Base-by-base conservation (phyloP, 2,329 filamentous ascomycete genomes). In the Septoria linicola region DNA sequence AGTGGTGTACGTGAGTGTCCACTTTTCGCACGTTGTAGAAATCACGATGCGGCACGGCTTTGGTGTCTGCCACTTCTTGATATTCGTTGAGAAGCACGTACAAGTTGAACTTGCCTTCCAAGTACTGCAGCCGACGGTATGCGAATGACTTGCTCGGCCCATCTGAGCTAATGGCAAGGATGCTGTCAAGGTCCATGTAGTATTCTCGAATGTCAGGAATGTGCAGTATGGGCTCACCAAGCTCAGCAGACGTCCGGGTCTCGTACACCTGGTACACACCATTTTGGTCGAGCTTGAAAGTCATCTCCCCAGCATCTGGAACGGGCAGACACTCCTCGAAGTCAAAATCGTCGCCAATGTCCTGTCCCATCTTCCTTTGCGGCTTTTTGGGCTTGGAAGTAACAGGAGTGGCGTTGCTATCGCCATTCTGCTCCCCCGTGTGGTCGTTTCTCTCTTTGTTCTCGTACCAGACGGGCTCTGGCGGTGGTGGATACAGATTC, bases 1-100 rank as follows among this genome's bases (percentile, higher is more conserved):
- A 99, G 71, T 99, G 93, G 68, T 99, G 93, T 62, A 99, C 93
- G 78, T 99, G 93, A 7, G 93, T 99, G 68, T 99, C 93, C 43
- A 99, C 93, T 71, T 99, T 99, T 67, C 93, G 82, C 41, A 99
- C 93, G 67, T 99, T 99, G 76, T 99, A 99, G 68, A 99, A 99
- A 72, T 99, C 93, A 75, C 93, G 84, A 71, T 99, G 93, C 2
- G 93, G 93, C 48, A 97, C 93, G 63, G 88, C 92, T 71, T 99
- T 99, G 69, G 89, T 96, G 74, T 99, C 93, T 53, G 93, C 92
- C 45, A 95, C 93, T 71, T 99, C 93, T 67, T 97, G 91, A 62
- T 97, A 97, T 70, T 96, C 93, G 67, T 99, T 97, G 52, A 97
- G 76, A 23, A 99, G 80, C 17, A 85, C 82, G 67, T 99, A 96